Conservation (phyloP, 805 yeast genomes). For the Lachancea dasiensis region DNA sequence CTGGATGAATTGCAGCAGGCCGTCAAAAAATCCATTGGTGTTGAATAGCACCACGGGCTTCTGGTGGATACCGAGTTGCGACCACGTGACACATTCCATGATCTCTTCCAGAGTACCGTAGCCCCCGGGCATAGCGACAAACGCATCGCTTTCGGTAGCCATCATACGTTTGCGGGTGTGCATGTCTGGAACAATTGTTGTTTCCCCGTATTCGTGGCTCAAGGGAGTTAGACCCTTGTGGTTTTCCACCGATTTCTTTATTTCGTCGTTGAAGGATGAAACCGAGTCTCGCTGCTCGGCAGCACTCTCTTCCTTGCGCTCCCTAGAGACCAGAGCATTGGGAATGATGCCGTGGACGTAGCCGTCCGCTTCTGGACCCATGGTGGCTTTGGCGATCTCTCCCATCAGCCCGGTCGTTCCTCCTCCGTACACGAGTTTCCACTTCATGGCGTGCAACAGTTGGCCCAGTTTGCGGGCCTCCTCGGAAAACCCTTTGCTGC, state of each 20-base stretch:
- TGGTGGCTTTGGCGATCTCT: conserved; percentile 58
- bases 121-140: conserved; percentile 89
- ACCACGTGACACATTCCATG: conserved; percentile 88
- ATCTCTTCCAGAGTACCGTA: conserved; percentile 86
- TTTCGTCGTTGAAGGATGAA: conserved; percentile 40
- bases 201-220: conserved; percentile 54
- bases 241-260: conserved; percentile 49
- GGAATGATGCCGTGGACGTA: conserved; percentile 84
- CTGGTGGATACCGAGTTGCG: conserved; percentile 77
- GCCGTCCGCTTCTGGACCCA: conserved; percentile 40
- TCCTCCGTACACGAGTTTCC: conserved; percentile 86
- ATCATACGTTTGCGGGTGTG: conserved; percentile 81
- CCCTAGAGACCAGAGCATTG: conserved; percentile 70
- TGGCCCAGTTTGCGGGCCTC: conserved; percentile 58
- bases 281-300: conserved; percentile 26
- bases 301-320: conserved; percentile 43
- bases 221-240: conserved; percentile 64
- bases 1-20: conserved; percentile 53
- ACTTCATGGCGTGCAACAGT: conserved; percentile 48
- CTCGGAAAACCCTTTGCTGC: conserved; percentile 40
- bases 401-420: conserved; percentile 87
- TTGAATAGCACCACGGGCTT: conserved; percentile 78
- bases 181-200: conserved; percentile 82
- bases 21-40: conserved; percentile 74
- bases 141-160: conserved; percentile 84